Percentiles rank a stretch among this genome's conserved stretches.
Evolutionary conservation across 2,329 filamentous ascomycete genomes (phyloP).

Genomic region (Orbilia ellipsospora): DNA sequence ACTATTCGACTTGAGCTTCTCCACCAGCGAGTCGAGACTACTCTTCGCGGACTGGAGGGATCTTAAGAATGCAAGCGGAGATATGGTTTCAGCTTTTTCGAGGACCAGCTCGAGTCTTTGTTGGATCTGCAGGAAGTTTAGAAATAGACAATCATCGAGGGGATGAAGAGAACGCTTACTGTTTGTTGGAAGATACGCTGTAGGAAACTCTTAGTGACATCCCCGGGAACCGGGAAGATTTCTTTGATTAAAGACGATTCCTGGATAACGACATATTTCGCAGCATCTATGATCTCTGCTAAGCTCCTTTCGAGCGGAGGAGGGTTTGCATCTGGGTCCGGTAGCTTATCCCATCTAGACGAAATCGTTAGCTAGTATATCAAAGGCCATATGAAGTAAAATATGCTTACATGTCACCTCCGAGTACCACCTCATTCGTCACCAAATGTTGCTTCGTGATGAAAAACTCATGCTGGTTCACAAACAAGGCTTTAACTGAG

Average conservation of each 20-base stretch:
- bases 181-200: conserved; percentile 98
- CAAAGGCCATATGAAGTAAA: background rate
- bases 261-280: conserved; percentile 94
- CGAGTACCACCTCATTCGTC: conserved; percentile 81
- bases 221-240: conserved; percentile 95
- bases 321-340: conserved; percentile 91
- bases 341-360: conserved; percentile 86
- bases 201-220: conserved; percentile 89
- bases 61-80: conserved; percentile 88
- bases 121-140: conserved; percentile 70
- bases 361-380: conserved; percentile 56
- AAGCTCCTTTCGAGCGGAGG: conserved; percentile 91
- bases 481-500: conserved; percentile 94
- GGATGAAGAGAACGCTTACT: conserved; percentile 6
- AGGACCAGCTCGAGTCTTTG: conserved; percentile 94
- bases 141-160: background rate
- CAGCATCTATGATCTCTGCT: conserved; percentile 91
- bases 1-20: conserved; percentile 80
- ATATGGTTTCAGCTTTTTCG: conserved; percentile 91
- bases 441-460: conserved; percentile 94
- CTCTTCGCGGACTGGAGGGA: conserved; percentile 89
- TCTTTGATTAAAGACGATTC: conserved; percentile 97
- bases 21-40: conserved; percentile 87
- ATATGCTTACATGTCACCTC: conserved; percentile 67
- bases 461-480: conserved; percentile 99